Conservation (phyloP, 192 early-diverging fungal genomes). For the Coemansia sp. region DNA sequence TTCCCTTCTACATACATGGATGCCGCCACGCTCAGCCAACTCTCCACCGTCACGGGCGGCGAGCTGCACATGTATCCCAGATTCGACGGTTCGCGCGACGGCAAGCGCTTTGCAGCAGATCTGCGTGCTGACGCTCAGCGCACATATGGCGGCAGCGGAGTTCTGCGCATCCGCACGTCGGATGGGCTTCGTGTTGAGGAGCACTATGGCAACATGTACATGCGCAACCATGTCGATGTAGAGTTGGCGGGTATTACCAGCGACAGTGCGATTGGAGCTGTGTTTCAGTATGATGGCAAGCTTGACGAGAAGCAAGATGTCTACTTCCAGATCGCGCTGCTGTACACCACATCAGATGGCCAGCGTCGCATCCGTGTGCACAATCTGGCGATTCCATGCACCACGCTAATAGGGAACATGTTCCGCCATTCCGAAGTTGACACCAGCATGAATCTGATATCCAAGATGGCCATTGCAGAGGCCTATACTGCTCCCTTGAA, state of each 20-base stretch:
- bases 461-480: slow-evolving; percentile 78
- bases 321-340: slow-evolving; percentile 87
- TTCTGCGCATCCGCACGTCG: slow-evolving; percentile 88
- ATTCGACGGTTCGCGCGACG: slow-evolving; percentile 77
- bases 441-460: slow-evolving; percentile 82
- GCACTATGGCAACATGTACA: slow-evolving; percentile 92
- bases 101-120: slow-evolving; percentile 70
- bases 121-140: slow-evolving; percentile 69
- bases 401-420: slow-evolving; percentile 72
- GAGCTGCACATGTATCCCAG: slow-evolving; percentile 79
- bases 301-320: slow-evolving; percentile 81
- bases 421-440: slow-evolving; percentile 93
- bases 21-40: slow-evolving; percentile 75
- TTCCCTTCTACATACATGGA: slow-evolving; percentile 90
- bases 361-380: slow-evolving; percentile 90
- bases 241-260: slow-evolving; percentile 89
- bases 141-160: slow-evolving; percentile 82
- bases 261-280: slow-evolving; percentile 78
- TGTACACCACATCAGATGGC: slow-evolving; percentile 91
- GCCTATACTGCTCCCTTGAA: slow-evolving; percentile 70
- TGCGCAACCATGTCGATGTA: slow-evolving; percentile 89
- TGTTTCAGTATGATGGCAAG: slow-evolving; percentile 85
- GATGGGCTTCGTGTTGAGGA: slow-evolving; percentile 84
- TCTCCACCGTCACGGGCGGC: slow-evolving; percentile 86
- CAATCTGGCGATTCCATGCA: slow-evolving; percentile 79